Base-by-base conservation (phyloP, 345 rosid genomes). In the Arabidopsis suecica region DNA sequence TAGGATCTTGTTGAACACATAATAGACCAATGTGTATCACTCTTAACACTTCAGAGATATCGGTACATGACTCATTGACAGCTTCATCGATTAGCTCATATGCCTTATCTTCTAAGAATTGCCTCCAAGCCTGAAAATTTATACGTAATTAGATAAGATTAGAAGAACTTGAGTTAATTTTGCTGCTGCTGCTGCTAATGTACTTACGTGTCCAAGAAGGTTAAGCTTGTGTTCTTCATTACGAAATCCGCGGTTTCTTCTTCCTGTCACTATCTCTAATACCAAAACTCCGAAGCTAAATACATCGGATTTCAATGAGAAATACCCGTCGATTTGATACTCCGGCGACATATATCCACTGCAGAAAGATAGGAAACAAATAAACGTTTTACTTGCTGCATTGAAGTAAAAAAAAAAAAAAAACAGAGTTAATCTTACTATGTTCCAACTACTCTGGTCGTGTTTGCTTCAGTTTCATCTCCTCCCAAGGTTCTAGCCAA, bases 141-240 rank as follows among this genome's bases (percentile, higher is more conserved):
- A 45, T 50, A 22, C 13, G 22, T 64, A 68, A 20, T 10, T 57
- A 50, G 54, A 10, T 64, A 13, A 41, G 53, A 47, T 32, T 13
- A 63, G 5, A 54, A 38, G 33, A 49, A 9, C 7, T 65, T n/a
- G 37, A 69, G 59, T 12, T 44, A 18, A 33, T n/a, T 7, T 61
- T 1, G 1, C 8, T 33, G 68, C 38, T 74, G 11, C 1, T 56
- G 28, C 14, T 47, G 14, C 50, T 61, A 50, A 10, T 64, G 48
- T 64, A 41, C 96, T 84, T 86, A 88, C 97, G 75, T 88, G 87
- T 72, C 95, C 95, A 53, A 93, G 89, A 81, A 93, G 95, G 62
- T 90, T 90, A n/a, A 71, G 76, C 48, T 78, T 78, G 77, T 71
- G 56, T 49, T 65, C 77, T 65, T 65, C 58, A 55, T 77, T 55